Conservation (phyloP, 495 filamentous ascomycete genomes). For the Xeromyces bisporus region DNA sequence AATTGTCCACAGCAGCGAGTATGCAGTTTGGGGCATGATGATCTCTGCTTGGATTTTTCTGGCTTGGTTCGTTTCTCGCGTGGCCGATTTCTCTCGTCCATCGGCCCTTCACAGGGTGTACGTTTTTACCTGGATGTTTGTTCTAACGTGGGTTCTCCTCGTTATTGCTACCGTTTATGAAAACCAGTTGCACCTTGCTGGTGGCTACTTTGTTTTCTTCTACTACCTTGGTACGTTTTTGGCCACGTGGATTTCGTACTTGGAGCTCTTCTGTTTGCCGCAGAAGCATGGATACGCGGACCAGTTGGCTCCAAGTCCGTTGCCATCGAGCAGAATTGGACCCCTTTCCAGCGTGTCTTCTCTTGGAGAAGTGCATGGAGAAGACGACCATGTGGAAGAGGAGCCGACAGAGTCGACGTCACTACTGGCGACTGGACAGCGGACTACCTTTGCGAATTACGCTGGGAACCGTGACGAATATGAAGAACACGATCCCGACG, state of each 20-base stretch:
- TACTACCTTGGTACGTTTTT: slow-evolving; percentile 61
- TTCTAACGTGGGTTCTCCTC: slow-evolving; percentile 52
- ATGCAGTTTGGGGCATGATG: slow-evolving; percentile 77
- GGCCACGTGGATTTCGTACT: slow-evolving; percentile 51
- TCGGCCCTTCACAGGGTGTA: slow-evolving; percentile 74
- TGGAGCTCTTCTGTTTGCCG: slow-evolving; percentile 66
- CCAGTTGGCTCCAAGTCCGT: slow-evolving; percentile 13
- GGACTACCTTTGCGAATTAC: slow-evolving; percentile 61
- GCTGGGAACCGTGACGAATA: slow-evolving; percentile 16
- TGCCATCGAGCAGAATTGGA: slow-evolving; percentile 26
- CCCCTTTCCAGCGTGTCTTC: slow-evolving; percentile 20
- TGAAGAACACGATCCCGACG: slow-evolving; percentile 18
- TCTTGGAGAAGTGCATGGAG: slow-evolving; percentile 25
- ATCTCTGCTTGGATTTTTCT: slow-evolving; percentile 61
- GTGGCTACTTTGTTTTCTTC: slow-evolving; percentile 71
- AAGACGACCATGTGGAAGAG: slow-evolving; percentile 33
- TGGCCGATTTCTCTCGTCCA: slow-evolving; percentile 67
- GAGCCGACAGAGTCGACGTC: slow-evolving; percentile 65
- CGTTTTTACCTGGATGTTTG: slow-evolving; percentile 67
- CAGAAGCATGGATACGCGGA: slow-evolving; percentile 47
- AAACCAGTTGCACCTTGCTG: slow-evolving; percentile 50
- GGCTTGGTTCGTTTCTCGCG: slow-evolving; percentile 71
- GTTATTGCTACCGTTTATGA: slow-evolving; percentile 58
- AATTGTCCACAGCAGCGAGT: slow-evolving; percentile 73
- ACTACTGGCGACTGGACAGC: slow-evolving; percentile 42